These are phyloP conservation scores for Nicotiana otophora DNA, from an alignment of 257 asterid species.

Conservation along the genomic window DNA sequence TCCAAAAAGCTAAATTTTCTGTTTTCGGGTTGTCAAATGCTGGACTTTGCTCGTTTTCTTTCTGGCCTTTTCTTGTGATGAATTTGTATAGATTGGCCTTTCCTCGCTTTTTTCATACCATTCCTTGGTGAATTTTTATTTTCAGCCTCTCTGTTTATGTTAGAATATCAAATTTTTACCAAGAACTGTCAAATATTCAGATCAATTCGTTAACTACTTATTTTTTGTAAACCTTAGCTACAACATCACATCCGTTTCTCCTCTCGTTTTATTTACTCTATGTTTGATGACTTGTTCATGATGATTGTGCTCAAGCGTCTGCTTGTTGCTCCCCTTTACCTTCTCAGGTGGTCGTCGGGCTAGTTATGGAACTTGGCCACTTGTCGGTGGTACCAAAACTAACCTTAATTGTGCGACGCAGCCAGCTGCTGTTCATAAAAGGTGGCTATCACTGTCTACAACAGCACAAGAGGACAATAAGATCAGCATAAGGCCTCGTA, in stretches of 20 bases:
- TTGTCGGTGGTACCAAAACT: constrained; percentile 11
- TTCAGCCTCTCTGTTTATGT: not conserved
- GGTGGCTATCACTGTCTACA: constrained; percentile 48
- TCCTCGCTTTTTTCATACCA: not conserved
- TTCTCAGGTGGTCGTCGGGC: constrained; percentile 41
- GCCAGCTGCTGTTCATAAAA: constrained; percentile 28
- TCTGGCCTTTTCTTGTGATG: not conserved
- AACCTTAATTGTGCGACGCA: constrained; percentile 16
- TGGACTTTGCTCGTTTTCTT: not conserved
- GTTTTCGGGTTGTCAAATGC: not conserved
- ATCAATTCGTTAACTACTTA: not conserved
- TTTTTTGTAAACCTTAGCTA: not conserved
- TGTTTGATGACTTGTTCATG: not conserved
- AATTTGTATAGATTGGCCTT: not conserved
- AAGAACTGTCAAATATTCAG: not conserved
- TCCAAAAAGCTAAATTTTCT: not conserved
- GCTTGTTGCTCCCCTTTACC: not conserved
- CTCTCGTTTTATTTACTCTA: not conserved
- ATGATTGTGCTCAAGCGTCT: not conserved
- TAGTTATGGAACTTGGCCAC: constrained; percentile 21
- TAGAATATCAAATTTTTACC: not conserved
- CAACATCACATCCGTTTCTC: not conserved
- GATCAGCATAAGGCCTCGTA: constrained; percentile 60
- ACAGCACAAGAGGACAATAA: constrained; percentile 41
- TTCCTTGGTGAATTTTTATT: not conserved